Evolutionary conservation across 805 yeast genomes (phyloP), one percentile per base, ranked within the genome.

Genomic region (Saturnispora mendoncae): DNA sequence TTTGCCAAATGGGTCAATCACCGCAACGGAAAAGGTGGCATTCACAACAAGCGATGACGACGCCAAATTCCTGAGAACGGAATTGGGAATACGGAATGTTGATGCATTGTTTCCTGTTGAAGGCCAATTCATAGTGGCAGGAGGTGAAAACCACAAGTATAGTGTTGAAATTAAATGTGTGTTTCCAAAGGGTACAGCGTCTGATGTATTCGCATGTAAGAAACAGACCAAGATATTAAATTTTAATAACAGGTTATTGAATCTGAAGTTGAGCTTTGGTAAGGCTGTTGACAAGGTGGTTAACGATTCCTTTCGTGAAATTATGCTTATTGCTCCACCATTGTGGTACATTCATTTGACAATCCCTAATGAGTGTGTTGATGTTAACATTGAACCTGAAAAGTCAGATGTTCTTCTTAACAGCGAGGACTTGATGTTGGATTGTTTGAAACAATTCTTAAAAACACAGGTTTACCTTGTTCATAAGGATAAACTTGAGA

Each of bases 341-440:
- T 42, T 52, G 6, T 69, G 73, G 72, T 55, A 43, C 39, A n/a
- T 67, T 1, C 44, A 54, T 18, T n/a, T 68, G 1, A 23, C n/a
- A 1, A 42, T 58, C n/a, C 55, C 49, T 2, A 23, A 42, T 1
- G 35, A 36, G 6, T 39, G 36, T 23, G 41, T 58, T 2, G 74
- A 69, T 55, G 50, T 67, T 1, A 69, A 68, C 44, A 59, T 69
- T 21, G 74, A 69, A 43, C 73, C 74, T 3, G 64, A 59, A 39
- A 69, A 69, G 42, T 60, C 63, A 27, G 71, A 68, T 49, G 53
- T 67, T 4, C 27, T 69, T 42, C 39, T 69, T 0, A 45, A 43
- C 12, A 48, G 53, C 18, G 49, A 54, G 15, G 54, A 50, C 1
- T 13, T 12, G 0, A 17, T 64, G 6, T 23, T 64, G 3, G 41